A percentile compares a stretch with the other conserved stretches of the same genome.
These are phyloP conservation scores for Schoenoplectus triqueter DNA, from an alignment of 202 grass and related monocot genomes.

Conservation along the genomic window DNA sequence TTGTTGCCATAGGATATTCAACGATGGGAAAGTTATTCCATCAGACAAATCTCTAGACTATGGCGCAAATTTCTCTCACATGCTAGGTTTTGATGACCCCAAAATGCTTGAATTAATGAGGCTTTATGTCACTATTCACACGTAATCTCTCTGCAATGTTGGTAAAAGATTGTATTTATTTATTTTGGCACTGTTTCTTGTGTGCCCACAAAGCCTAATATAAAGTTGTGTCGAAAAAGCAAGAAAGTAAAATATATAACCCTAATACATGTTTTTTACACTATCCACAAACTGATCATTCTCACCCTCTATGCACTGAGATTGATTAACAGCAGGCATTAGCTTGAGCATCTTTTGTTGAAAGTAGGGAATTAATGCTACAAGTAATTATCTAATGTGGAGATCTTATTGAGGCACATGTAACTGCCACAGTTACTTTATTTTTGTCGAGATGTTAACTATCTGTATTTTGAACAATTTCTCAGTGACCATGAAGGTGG, in stretches of 20 bases:
- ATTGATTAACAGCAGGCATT: background rate
- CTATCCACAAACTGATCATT: background rate
- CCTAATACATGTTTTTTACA: background rate
- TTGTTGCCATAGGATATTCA: slow-evolving; percentile 79
- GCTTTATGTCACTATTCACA: slow-evolving; percentile 95
- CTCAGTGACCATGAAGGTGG: slow-evolving; percentile 94
- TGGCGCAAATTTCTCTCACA: slow-evolving; percentile 92
- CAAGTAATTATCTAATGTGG: background rate
- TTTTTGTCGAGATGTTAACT: background rate
- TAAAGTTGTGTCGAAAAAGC: slow-evolving; percentile 15
- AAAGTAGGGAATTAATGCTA: background rate
- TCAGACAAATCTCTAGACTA: slow-evolving; percentile 84
- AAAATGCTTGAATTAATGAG: slow-evolving; percentile 99
- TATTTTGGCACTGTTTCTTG: background rate
- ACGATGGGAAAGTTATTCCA: slow-evolving; percentile 73
- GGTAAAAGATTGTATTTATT: background rate
- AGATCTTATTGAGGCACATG: slow-evolving; percentile 10
- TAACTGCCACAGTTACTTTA: slow-evolving; percentile 2
- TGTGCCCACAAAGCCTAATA: slow-evolving; percentile 3
- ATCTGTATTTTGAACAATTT: slow-evolving; percentile 32
- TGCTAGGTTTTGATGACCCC: slow-evolving; percentile 94
- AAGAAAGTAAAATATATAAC: slow-evolving; percentile 26
- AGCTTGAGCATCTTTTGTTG: slow-evolving; percentile 41
- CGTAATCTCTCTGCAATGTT: slow-evolving; percentile 47
- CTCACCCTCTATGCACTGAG: slow-evolving; percentile 2